These are phyloP conservation scores for Clavispora fructus DNA, from an alignment of 805 yeast genomes.

Conservation along the genomic window DNA sequence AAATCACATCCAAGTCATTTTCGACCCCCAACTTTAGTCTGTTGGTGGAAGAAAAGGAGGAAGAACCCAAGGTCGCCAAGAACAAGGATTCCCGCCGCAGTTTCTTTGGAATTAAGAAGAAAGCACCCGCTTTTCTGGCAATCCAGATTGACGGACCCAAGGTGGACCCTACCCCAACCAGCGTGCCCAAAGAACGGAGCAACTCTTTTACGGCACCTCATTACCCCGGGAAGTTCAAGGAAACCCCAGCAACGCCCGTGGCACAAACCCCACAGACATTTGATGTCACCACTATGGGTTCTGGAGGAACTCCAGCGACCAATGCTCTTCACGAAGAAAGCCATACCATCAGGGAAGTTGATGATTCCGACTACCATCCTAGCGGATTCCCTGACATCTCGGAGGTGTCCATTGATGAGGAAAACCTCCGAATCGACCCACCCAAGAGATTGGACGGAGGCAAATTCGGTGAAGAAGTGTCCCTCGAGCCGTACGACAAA, in stretches of 20 bases:
- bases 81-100: neutral
- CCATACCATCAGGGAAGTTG: constrained; percentile 16
- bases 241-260: neutral
- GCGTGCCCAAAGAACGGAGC: too few relatives aligned
- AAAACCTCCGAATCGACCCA: constrained; percentile 12
- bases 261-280: neutral
- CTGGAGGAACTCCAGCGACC: neutral
- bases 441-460: constrained; percentile 18
- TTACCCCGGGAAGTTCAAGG: neutral
- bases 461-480: constrained; percentile 26
- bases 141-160: neutral
- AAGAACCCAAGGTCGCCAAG: neutral
- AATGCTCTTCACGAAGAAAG: constrained; percentile 12
- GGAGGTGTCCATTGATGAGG: neutral
- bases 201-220: neutral
- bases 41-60: constrained; percentile 1
- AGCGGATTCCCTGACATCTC: neutral
- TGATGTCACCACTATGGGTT: neutral
- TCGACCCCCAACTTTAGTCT: constrained; percentile 26
- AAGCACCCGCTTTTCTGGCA: neutral
- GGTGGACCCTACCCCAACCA: neutral
- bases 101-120: neutral
- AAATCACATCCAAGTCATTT: constrained; percentile 22
- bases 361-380: constrained; percentile 15
- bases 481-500: constrained; percentile 12